Evolutionary conservation across 768 basidiomycete genomes (phyloP).

Genomic region (Auricularia sp.): DNA sequence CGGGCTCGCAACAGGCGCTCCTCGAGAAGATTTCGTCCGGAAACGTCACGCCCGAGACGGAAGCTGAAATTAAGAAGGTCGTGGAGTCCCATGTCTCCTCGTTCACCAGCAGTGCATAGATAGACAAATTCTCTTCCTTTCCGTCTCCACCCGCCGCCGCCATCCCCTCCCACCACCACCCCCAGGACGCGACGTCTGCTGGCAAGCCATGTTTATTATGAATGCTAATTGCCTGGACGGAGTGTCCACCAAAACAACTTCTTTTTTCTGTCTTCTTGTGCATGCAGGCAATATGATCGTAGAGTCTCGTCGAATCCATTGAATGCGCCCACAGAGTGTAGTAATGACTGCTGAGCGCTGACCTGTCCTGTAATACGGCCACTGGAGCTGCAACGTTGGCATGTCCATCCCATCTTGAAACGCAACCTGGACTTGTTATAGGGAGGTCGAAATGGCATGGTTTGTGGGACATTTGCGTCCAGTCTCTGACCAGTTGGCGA

Average conservation of each 20-base stretch:
- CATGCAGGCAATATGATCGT: not conserved
- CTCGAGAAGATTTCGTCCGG: conserved; percentile 81
- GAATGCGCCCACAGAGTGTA: no score
- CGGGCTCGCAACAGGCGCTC: conserved; percentile 60
- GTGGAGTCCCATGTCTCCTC: conserved; percentile 82
- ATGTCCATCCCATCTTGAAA: no score
- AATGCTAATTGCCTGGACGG: not conserved
- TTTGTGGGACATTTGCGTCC: no score
- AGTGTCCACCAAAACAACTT: not conserved
- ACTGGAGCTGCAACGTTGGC: not conserved
- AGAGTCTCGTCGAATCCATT: no score
- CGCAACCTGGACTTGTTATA: no score
- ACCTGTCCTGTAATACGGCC: no score
- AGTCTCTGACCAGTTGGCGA: no score
- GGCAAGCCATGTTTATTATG: not conserved
- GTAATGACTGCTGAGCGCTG: no score
- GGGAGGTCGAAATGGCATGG: no score
- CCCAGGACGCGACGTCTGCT: not conserved
- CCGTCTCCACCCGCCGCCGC: not conserved
- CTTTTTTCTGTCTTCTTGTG: not conserved
- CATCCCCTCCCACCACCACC: not conserved
- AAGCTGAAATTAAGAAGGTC: conserved; percentile 90
- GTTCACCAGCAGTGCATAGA: conserved; percentile 29
- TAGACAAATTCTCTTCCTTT: not conserved
- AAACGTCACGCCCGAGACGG: conserved; percentile 78